A percentile compares a stretch with the other conserved stretches of the same genome.
Evolutionary conservation across 108 stramenopile genomes (phyloP).

Genomic region (Discostella stelligeroides): DNA sequence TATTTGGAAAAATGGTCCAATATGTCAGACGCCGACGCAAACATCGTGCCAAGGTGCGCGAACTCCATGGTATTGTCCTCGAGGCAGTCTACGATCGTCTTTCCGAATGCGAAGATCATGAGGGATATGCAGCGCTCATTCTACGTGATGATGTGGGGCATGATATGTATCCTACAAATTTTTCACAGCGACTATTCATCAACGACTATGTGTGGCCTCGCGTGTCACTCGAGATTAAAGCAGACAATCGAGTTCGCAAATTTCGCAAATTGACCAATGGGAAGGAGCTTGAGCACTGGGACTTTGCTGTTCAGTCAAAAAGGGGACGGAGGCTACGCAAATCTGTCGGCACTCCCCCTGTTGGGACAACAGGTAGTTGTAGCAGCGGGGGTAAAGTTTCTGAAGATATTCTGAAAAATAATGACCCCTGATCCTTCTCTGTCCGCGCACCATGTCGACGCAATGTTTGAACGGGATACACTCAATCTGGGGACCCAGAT

Average conservation of each 20-base stretch:
- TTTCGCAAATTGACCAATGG: conserved; percentile 32
- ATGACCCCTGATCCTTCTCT: no score
- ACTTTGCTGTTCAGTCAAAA: conserved; percentile 33
- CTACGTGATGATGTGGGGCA: conserved; percentile 45
- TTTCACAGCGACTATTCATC: conserved; percentile 27
- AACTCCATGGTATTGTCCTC: conserved; percentile 20
- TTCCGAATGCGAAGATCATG: conserved; percentile 40
- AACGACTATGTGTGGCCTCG: conserved; percentile 47
- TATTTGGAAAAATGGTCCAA: conserved; percentile 1
- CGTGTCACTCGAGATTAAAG: conserved; percentile 25
- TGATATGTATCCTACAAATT: conserved; percentile 37
- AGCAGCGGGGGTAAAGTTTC: not conserved
- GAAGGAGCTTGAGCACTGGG: conserved; percentile 45
- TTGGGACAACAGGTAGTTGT: not conserved
- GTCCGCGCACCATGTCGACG: no score
- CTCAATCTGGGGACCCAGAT: no score
- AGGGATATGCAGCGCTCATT: conserved; percentile 35
- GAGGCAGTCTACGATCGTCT: conserved; percentile 43
- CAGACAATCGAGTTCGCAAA: conserved; percentile 48
- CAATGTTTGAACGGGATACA: no score
- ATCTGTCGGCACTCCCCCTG: conserved; percentile 15
- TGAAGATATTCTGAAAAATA: no score
- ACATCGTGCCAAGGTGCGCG: conserved; percentile 26
- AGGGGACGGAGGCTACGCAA: conserved; percentile 31
- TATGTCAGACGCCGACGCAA: conserved; percentile 10